A percentile compares a stretch with the other conserved stretches of the same genome.
Evolutionary conservation across 805 yeast genomes (phyloP).

Genomic region (Debaryomyces prosopidis): DNA sequence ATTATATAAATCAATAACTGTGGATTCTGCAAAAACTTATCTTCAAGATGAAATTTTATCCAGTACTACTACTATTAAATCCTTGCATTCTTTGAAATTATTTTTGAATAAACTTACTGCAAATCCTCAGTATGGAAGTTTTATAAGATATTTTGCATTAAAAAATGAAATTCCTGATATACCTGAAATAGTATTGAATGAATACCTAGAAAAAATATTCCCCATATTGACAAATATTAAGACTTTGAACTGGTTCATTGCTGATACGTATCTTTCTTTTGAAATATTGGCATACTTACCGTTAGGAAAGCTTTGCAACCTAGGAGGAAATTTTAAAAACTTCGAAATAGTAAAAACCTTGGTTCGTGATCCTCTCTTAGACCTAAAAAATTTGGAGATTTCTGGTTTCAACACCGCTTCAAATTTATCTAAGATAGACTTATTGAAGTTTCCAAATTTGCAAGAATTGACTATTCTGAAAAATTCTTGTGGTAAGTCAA

Average conservation of each 20-base stretch:
- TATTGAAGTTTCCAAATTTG: conserved; percentile 3
- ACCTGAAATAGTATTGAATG: conserved; percentile 20
- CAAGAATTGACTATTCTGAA: conserved; percentile 3
- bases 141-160: conserved; percentile 13
- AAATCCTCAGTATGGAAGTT: conserved; percentile 11
- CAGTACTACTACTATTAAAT: conserved; percentile 9
- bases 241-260: conserved; percentile 19
- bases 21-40: conserved; percentile 9
- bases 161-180: conserved; percentile 21
- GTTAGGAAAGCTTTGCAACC: conserved; percentile 4
- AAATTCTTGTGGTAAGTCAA: conserved; percentile 4
- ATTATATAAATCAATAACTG: conserved; percentile 14
- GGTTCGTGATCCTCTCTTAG: conserved; percentile 3
- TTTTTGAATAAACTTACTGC: conserved; percentile 17
- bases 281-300: conserved; percentile 15
- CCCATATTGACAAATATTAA: conserved; percentile 14
- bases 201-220: conserved; percentile 13
- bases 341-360: conserved; percentile 8
- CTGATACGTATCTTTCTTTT: conserved; percentile 14
- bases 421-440: conserved; percentile 2
- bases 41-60: not conserved
- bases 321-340: conserved; percentile 19
- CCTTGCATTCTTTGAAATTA: conserved; percentile 16
- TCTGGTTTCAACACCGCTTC: conserved; percentile 6
- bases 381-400: conserved; percentile 15